phyloP scores from a whole-genome alignment of 768 basidiomycete genomes.

The Gyrodon lividus region DNA sequence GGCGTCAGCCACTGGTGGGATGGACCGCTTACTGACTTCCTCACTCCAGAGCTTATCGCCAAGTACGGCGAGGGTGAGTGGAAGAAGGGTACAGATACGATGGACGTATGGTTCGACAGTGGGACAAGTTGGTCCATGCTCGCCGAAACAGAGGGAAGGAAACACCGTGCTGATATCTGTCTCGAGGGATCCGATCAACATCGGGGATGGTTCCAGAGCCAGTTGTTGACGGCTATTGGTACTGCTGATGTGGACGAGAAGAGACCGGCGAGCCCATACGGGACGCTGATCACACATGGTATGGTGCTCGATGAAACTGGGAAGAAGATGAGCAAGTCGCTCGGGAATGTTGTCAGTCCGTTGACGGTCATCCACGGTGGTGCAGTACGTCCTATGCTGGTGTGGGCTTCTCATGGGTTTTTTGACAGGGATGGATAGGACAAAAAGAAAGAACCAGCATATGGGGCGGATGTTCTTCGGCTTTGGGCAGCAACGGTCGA shows the following conservation, averaged over 20 bases:
- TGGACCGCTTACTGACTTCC: slow-evolving; percentile 78
- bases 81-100: slow-evolving; percentile 87
- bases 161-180: slow-evolving; percentile 75
- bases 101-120: slow-evolving; percentile 99
- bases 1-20: slow-evolving; percentile 92
- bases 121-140: slow-evolving; percentile 92
- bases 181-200: slow-evolving; percentile 97
- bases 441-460: slow-evolving; percentile 68
- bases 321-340: slow-evolving; percentile 95
- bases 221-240: slow-evolving; percentile 78
- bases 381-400: slow-evolving; percentile 44
- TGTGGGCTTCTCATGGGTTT: neutral
- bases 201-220: slow-evolving; percentile 98
- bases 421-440: slow-evolving; percentile 40
- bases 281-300: slow-evolving; percentile 87
- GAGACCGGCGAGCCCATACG: slow-evolving; percentile 55
- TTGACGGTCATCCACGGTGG: slow-evolving; percentile 78
- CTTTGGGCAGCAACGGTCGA: slow-evolving; percentile 92
- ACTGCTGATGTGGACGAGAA: slow-evolving; percentile 13
- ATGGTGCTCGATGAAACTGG: slow-evolving; percentile 92
- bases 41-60: slow-evolving; percentile 56
- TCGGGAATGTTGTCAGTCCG: slow-evolving; percentile 90
- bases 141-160: slow-evolving; percentile 36
- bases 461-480: slow-evolving; percentile 84
- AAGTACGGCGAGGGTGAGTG: slow-evolving; percentile 49